Conservation (phyloP, 805 yeast genomes). For the Candida krabiensis region DNA sequence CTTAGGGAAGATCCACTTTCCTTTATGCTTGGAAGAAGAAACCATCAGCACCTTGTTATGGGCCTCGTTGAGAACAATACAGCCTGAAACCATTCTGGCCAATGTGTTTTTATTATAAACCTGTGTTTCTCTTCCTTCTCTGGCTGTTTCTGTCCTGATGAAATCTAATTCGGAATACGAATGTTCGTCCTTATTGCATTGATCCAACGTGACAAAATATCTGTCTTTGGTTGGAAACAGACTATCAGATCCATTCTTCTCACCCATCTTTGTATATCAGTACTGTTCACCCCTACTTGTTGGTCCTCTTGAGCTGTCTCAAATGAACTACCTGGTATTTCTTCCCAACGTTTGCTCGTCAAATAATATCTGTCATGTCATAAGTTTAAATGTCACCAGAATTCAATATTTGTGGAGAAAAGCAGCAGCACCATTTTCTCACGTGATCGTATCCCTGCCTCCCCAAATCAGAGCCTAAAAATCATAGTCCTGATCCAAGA, state of each 20-base stretch:
- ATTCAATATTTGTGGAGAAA: too few species aligned
- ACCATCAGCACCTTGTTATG: slow-evolving; percentile 72
- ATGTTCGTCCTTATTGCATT: slow-evolving; percentile 14
- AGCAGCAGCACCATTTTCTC: too few species aligned
- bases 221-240: slow-evolving; percentile 14
- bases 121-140: slow-evolving; percentile 62
- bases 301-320: too few species aligned
- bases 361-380: too few species aligned
- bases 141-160: slow-evolving; percentile 34
- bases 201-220: slow-evolving; percentile 14
- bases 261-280: too few species aligned
- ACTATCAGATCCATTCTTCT: slow-evolving; percentile 1
- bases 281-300: too few species aligned
- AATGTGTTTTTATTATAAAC: slow-evolving; percentile 60
- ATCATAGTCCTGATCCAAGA: too few species aligned
- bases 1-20: slow-evolving; percentile 88
- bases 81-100: slow-evolving; percentile 91
- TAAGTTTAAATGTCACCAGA: too few species aligned
- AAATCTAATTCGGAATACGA: slow-evolving; percentile 18
- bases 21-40: slow-evolving; percentile 65
- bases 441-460: too few species aligned
- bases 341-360: too few species aligned
- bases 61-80: slow-evolving; percentile 64
- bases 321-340: too few species aligned
- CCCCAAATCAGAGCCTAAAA: too few species aligned